A percentile compares a stretch with the other conserved stretches of the same genome.
phyloP scores from a whole-genome alignment of 2,329 filamentous ascomycete species.

The Microdochium paspali region DNA sequence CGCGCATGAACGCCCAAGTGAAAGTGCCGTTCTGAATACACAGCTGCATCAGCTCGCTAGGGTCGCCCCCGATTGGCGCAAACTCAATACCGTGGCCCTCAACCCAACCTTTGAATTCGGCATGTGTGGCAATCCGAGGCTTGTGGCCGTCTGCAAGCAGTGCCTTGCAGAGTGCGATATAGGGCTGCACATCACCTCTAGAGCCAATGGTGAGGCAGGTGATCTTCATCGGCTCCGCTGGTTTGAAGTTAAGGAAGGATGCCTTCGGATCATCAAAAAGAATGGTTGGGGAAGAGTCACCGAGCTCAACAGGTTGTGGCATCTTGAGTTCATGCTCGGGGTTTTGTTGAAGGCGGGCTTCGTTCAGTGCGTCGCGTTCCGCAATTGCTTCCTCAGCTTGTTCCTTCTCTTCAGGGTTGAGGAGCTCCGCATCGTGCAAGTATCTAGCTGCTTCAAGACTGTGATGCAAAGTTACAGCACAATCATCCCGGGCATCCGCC shows the following conservation, averaged over 20 bases:
- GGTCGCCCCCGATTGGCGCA: constrained; percentile 78
- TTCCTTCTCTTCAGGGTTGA: constrained; percentile 59
- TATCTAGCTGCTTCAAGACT: constrained; percentile 64
- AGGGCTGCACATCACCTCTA: constrained; percentile 91
- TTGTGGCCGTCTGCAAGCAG: constrained; percentile 80
- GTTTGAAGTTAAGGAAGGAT: constrained; percentile 87
- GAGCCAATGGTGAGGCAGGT: constrained; percentile 96
- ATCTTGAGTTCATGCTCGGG: constrained; percentile 40
- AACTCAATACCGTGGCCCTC: constrained; percentile 93
- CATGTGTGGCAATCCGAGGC: constrained; percentile 81
- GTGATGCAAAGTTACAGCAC: constrained; percentile 70
- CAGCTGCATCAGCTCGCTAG: constrained; percentile 86
- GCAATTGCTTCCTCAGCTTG: constrained; percentile 67
- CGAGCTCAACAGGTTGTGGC: constrained; percentile 33
- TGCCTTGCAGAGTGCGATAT: constrained; percentile 91
- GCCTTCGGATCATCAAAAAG: constrained; percentile 83
- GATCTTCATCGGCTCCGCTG: constrained; percentile 65
- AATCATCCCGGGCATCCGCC: constrained; percentile 76
- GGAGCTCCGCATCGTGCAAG: constrained; percentile 58
- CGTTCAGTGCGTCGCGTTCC: constrained; percentile 72
- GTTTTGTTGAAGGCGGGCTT: constrained; percentile 53
- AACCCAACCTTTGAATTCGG: constrained; percentile 83
- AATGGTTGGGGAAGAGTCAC: constrained; percentile 58
- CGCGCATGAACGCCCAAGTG: constrained; percentile 79
- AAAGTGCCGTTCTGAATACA: constrained; percentile 98